Base-by-base conservation (phyloP, 2,329 filamentous ascomycete genomes). In the Scorias spongiosa region DNA sequence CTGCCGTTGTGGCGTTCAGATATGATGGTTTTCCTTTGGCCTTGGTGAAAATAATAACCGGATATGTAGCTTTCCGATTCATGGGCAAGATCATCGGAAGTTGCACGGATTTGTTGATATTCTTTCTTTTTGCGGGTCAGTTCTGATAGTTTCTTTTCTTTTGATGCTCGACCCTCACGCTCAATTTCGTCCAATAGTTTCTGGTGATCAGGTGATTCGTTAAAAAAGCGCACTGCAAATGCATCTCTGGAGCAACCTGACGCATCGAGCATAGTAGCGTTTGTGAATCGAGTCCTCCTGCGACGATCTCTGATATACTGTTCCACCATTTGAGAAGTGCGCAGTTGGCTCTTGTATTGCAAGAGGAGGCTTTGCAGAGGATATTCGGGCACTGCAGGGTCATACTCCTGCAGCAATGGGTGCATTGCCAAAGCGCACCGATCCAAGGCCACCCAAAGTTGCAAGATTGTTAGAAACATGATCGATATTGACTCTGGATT, bases 381-480 rank as follows among this genome's bases (percentile, higher is more conserved):
- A 2, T 69, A 61, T 0, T 70, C 58, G 0, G 57, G 48, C 40
- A 84, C 72, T 0, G 64, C 60, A 0, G 77, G 73, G 10, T 71
- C 63, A 42, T 71, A 78, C 0, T 73, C 58, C 0, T 41, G 28
- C 0, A 84, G 57, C 0, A 80, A 54, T 0, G 70, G 68, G 40
- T 64, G 74, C 0, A 48, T 47, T 0, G 39, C 10, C 0, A 64
- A 57, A 0, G 71, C 69, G n/a, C 54, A 57, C 10, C 60, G 51
- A 48, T 84, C 80, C 55, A 81, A 66, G 1, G 55, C 51, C 2
- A 71, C 54, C 78, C 78, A 84, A 0, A 78, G 49, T 41, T 75
- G 70, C 53, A 81, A 68, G 0, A 76, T 38, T 7, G 61, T 66
- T 1, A 83, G 62, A 0, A 81, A 56, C 50, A 73, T 66, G 0